Evolutionary conservation across 2,329 filamentous ascomycete species (phyloP).

Genomic region (Botryotinia narcissicola): DNA sequence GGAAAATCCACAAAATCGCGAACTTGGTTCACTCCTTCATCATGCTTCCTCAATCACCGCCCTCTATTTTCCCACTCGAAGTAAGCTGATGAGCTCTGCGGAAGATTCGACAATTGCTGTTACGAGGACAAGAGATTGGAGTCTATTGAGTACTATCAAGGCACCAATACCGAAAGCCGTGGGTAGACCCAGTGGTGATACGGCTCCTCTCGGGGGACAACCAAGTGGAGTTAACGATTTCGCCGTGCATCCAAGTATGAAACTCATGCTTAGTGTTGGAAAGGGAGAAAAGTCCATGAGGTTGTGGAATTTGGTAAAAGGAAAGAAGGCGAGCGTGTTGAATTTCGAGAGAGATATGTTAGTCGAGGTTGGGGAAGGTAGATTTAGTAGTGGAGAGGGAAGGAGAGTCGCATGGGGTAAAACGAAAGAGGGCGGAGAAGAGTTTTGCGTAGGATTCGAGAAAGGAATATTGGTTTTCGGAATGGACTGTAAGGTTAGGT

Average conservation of each 20-base stretch:
- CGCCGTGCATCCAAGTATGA: constrained; percentile 92
- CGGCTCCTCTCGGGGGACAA: constrained; percentile 73
- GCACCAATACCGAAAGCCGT: constrained; percentile 77
- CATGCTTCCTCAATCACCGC: constrained; percentile 80
- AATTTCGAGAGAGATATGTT: constrained; percentile 77
- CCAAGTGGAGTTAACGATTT: constrained; percentile 93
- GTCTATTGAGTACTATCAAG: constrained; percentile 81
- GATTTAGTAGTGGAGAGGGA: constrained; percentile 77
- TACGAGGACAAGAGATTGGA: constrained; percentile 85
- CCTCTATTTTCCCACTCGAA: constrained; percentile 77
- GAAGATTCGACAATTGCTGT: constrained; percentile 93
- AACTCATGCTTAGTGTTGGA: constrained; percentile 90
- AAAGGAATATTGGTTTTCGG: constrained; percentile 81
- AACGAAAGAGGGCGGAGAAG: constrained; percentile 64
- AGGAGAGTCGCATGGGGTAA: constrained; percentile 77
- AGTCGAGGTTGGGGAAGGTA: constrained; percentile 71
- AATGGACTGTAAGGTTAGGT: constrained; percentile 80
- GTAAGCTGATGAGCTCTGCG: constrained; percentile 81
- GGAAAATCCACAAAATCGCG: constrained; percentile 83
- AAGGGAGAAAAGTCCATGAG: constrained; percentile 89
- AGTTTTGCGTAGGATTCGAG: constrained; percentile 89
- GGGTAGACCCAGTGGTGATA: constrained; percentile 85
- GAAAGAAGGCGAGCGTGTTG: constrained; percentile 89
- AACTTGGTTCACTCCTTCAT: constrained; percentile 82
- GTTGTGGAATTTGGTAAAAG: constrained; percentile 94